Base-by-base conservation (phyloP, 1,284 basidiomycete genomes). In the Malassezia psittaci region DNA sequence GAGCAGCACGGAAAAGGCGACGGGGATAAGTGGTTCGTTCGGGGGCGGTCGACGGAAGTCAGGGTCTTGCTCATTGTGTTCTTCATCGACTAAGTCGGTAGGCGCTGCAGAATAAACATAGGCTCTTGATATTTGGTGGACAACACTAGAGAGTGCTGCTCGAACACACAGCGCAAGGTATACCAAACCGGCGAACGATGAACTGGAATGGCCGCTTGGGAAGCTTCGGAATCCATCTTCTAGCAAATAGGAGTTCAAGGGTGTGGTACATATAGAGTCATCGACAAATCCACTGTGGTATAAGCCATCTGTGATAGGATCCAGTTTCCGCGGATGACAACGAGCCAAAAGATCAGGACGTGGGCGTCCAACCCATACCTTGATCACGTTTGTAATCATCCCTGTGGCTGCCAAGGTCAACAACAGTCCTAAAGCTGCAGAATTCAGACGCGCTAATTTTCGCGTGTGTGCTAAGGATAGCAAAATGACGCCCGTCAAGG, bases 141-240 rank as follows among this genome's bases (percentile, higher is more conserved):
- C 34, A 21, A 47, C 45, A 21, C 45, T 37, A 13, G 15, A 24
- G 11, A 48, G 34, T 12, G 47, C 37, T 29, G 12, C 60, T 2
- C 61, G 64, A 9, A 74, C 45, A 74, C 93, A 96, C 62, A 88
- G 85, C 4, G 86, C 79, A 35, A 98, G 78, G 77, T 90, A 96
- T 1, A 87, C 88, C 3, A 96, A 79, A 1, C 93, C 91, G 9
- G 90, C 88, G 69, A 91, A 96, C 0, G 89, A 87, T 49, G 91
- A 87, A 67, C 86, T 88, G 0, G 88, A 83, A 77, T 96, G 93
- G 0, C 93, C 93, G 48, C 87, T 90, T 5, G 88, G 88, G 76
- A 98, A 96, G 70, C 87, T 90, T 65, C 88, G 83, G 79, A 90
- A 96, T 0, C 91, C 91, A 46, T 66, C 65, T 3, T 47, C 43